Evolutionary conservation across 2,329 filamentous ascomycete genomes (phyloP), one percentile per base, ranked within the genome.

Genomic region (Curvularia verruculosa): DNA sequence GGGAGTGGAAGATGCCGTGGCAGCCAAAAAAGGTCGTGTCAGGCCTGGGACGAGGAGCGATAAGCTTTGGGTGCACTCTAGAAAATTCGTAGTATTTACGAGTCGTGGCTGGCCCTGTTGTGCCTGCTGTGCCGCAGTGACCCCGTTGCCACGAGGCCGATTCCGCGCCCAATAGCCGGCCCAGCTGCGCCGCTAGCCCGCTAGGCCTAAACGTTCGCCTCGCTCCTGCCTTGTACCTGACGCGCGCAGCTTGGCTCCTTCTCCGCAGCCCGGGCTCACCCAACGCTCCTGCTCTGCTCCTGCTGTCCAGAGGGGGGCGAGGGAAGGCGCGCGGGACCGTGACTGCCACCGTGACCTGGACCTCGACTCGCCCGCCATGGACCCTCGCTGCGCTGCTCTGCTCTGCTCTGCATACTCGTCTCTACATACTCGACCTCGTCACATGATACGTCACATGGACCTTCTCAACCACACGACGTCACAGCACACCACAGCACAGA

Each of bases 61-160:
- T 49, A 52, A 55, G 54, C 55, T 51, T 58, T 47, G 36, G 34
- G 54, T 39, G 59, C 31, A 45, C 37, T 58, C 56, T 60, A 51
- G 57, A 57, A 62, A 54, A 43, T 51, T 60, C 54, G 53, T 56
- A 52, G 53, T 48, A 40, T 45, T 48, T 39, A 36, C 31, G 49
- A 50, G 45, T 46, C 43, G 52, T 40, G 46, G n/a, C 31, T 24
- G 49, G 46, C 48, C 29, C 43, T 52, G 41, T 39, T 45, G 29
- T 55, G 56, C 50, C 54, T 52, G 41, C 43, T 45, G 29, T 55
- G 56, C 50, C 54, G 58, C 49, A 46, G 45, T 49, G 44, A 49
- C 56, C 56, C 56, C 52, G 45, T 49, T 49, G 59, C 59, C 59
- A 61, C 59, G 59, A 61, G 59, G 59, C 52, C 52, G 56, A 31